Base-by-base conservation (phyloP, 331 rosid genomes). In the Spiraea crenata region DNA sequence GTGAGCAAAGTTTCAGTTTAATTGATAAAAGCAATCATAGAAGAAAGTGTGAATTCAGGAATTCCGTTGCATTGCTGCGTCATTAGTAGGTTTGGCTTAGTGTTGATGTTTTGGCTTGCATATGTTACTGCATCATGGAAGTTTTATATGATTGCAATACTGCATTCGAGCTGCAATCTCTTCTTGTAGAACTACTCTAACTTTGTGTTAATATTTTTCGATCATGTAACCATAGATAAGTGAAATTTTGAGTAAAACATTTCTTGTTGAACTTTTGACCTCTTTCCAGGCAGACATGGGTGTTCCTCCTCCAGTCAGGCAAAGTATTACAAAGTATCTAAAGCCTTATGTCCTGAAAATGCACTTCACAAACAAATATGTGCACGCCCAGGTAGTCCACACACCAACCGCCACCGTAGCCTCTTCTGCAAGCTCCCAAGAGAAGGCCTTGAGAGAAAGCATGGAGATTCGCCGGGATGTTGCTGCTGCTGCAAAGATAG, bases 401-500 rank as follows among this genome's bases (percentile, higher is more conserved):
- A 58, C 85, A 7, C 90, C 91, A 57, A 87, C 96, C 1, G 98
- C 98, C 41, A 87, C 95, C 0, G 90, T 87, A 37, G 92, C 98
- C 42, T 85, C 88, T 48, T 80, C 89, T 19, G 95, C 95, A 39
- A 87, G 96, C 74, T 89, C 90, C 2, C 92, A 89, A 59, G 96
- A 92, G 76, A 92, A 86, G 76, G 82, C 80, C 15, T 78, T 89
- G 73, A 82, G 85, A 61, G 68, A 77, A 44, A 80, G 83, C 74
- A 48, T 89, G 90, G 96, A 85, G 51, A 73, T 76, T 11, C 82
- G 57, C 1, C 81, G 92, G 3, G 98, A 87, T 40, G 92, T 92
- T 76, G 92, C 95, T 67, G 98, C 98, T 51, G 98, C 98, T 69
- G 89, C 81, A 4, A 85, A 86, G 83, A 89, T 92, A 14, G 95